Evolutionary conservation across 1,284 basidiomycete species (phyloP), one percentile per base, ranked within the genome.

Genomic region (Apiotrichum brassicae): DNA sequence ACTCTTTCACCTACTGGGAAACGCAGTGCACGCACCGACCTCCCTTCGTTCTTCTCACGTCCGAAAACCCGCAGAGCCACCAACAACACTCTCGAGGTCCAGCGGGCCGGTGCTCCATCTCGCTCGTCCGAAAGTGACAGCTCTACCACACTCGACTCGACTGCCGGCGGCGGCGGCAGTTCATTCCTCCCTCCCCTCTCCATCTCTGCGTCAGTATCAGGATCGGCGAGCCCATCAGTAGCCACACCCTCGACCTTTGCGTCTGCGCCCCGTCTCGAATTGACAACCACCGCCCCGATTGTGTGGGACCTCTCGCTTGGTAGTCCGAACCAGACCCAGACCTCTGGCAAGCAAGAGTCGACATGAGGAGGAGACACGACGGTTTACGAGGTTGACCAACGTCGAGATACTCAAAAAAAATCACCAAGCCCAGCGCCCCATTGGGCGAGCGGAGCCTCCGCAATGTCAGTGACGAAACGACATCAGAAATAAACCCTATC

Each of bases 281-380:
- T 63, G 25, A 53, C 46, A 2, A 48, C 51, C 6, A 61, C 59
- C 2, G 47, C 58, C 35, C 59, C 61, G 12, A 56, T 63, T 9
- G 57, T 56, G 18, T 63, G 59, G 61, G 59, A 49, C 16, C 49
- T 54, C 30, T 38, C 43, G 23, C 43, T 44, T 24, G 42, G 39
- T 14, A 39, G 37, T 14, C 38, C 38, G 11, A 30, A 30, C 11
- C 28, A 30, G 11, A 30, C 11, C 28, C 28, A n/a, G n/a, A n/a
- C n/a, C n/a, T n/a, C n/a, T n/a, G n/a, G n/a, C n/a, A n/a, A n/a
- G n/a, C n/a, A n/a, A n/a, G n/a, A n/a, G n/a, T n/a, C n/a, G n/a
- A n/a, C n/a, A n/a, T n/a, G n/a, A n/a, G n/a, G n/a, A n/a, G n/a
- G n/a, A n/a, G n/a, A n/a, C n/a, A n/a, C n/a, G n/a, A n/a, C n/a